phyloP scores from a whole-genome alignment of 768 basidiomycete genomes.

The Lactifluus volemus region DNA sequence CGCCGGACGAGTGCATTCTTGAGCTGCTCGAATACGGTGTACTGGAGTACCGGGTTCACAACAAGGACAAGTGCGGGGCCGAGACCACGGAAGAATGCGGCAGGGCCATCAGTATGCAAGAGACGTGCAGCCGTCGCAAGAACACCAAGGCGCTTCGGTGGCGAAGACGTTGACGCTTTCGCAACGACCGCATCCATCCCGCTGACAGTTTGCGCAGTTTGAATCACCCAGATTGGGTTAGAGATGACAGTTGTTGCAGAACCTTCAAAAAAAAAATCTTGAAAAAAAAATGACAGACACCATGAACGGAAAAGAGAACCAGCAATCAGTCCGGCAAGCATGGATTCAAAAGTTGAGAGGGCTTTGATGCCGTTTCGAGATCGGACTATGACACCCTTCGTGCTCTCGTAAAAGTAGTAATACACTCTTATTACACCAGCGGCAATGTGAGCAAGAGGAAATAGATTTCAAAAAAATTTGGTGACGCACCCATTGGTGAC shows the following conservation, averaged over 20 bases:
- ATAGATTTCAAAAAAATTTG: neutral
- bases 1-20: conserved; percentile 72
- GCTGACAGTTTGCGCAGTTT: conserved; percentile 78
- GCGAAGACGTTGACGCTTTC: conserved; percentile 19
- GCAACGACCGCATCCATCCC: conserved; percentile 32
- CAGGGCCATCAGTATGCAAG: conserved; percentile 59
- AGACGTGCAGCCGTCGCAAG: conserved; percentile 62
- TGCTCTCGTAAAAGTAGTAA: conserved; percentile 85
- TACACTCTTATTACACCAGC: conserved; percentile 53
- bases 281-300: neutral
- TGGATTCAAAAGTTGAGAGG: conserved; percentile 79
- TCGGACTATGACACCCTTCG: conserved; percentile 47
- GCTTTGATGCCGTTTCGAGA: conserved; percentile 54
- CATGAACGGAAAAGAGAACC: conserved; percentile 35
- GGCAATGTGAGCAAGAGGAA: neutral
- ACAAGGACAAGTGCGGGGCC: conserved; percentile 92
- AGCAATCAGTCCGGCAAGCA: conserved; percentile 80
- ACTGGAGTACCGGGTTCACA: conserved; percentile 90
- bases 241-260: conserved; percentile 81
- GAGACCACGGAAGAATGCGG: conserved; percentile 89
- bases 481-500: conserved; percentile 76
- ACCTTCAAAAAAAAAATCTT: conserved; percentile 35
- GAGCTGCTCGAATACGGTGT: conserved; percentile 92
- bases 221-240: conserved; percentile 97
- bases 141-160: conserved; percentile 48